phyloP scores from a whole-genome alignment of 768 basidiomycete genomes.

The Suillus tomentosus region DNA sequence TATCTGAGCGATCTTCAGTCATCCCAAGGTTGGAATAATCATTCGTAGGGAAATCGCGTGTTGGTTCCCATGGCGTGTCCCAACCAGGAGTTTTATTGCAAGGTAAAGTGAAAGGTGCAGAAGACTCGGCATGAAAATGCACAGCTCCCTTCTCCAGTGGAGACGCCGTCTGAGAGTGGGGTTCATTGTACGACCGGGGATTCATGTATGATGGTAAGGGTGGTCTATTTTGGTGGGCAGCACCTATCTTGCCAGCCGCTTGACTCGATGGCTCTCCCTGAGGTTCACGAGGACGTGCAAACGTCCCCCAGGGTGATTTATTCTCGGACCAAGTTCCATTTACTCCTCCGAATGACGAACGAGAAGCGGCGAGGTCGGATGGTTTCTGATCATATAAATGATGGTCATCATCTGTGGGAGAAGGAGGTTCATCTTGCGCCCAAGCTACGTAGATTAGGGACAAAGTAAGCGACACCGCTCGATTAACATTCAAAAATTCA shows the following conservation, averaged over 20 bases:
- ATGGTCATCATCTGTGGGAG: constrained; percentile 51
- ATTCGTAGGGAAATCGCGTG: constrained; percentile 15
- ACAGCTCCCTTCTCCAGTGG: background rate
- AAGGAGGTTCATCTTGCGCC: constrained; percentile 83
- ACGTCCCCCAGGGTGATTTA: constrained; percentile 73
- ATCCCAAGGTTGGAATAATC: constrained; percentile 20
- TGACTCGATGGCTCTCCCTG: constrained; percentile 26
- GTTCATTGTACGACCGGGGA: constrained; percentile 22
- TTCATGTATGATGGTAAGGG: constrained; percentile 48
- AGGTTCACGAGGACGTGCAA: constrained; percentile 57
- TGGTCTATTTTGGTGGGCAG: constrained; percentile 44
- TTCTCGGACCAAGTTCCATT: constrained; percentile 34
- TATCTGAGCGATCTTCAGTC: constrained; percentile 22
- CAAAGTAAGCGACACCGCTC: constrained; percentile 10
- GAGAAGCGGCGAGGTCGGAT: constrained; percentile 55
- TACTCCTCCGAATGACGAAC: constrained; percentile 41
- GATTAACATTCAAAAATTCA: constrained; percentile 27
- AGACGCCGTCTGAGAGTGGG: background rate
- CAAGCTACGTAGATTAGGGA: constrained; percentile 54
- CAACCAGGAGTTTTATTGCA: constrained; percentile 63
- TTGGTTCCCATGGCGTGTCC: constrained; percentile 59
- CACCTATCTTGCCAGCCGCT: constrained; percentile 34
- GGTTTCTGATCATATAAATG: constrained; percentile 43
- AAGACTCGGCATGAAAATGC: constrained; percentile 6
- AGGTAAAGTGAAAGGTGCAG: constrained; percentile 48